A percentile compares a stretch with the other conserved stretches of the same genome.
Conservation (phyloP, 1,284 basidiomycete species). For the Neonothopanus nambi region DNA sequence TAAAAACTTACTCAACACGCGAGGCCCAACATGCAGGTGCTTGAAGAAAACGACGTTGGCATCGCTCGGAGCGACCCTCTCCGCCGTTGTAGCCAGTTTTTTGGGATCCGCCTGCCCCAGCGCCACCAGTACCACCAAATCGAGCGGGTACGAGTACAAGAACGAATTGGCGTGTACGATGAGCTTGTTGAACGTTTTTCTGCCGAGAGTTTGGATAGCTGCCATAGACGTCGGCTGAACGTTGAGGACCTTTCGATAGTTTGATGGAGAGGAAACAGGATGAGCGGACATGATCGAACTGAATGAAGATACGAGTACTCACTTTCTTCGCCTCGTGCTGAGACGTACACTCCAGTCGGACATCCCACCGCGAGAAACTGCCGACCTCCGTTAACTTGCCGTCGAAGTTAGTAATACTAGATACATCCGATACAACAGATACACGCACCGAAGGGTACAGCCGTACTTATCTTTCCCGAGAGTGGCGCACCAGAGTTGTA, state of each 20-base stretch:
- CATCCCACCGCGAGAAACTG: constrained; percentile 64
- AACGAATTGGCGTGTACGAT: constrained; percentile 61
- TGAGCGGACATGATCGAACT: not conserved
- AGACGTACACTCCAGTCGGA: constrained; percentile 65
- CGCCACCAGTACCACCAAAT: constrained; percentile 59
- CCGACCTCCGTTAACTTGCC: constrained; percentile 46
- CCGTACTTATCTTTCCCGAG: constrained; percentile 59
- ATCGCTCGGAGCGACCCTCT: constrained; percentile 54
- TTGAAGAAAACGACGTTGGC: constrained; percentile 59
- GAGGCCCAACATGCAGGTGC: constrained; percentile 50
- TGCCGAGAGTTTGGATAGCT: constrained; percentile 45
- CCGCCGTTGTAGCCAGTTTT: constrained; percentile 53
- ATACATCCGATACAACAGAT: not conserved
- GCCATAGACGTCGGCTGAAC: constrained; percentile 52
- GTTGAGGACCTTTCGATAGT: constrained; percentile 54
- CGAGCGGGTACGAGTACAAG: constrained; percentile 68
- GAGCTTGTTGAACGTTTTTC: constrained; percentile 59
- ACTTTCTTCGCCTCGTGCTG: constrained; percentile 51
- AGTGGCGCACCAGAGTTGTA: constrained; percentile 34
- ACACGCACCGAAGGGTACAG: constrained; percentile 61
- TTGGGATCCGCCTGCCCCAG: constrained; percentile 45
- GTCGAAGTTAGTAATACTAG: constrained; percentile 2
- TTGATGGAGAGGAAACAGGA: constrained; percentile 34
- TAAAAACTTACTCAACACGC: constrained; percentile 29
- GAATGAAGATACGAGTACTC: constrained; percentile 12